Percentiles rank a stretch among this genome's conserved stretches.
phyloP scores from a whole-genome alignment of 345 rosid species.

The Xanthoceras sorbifolium region DNA sequence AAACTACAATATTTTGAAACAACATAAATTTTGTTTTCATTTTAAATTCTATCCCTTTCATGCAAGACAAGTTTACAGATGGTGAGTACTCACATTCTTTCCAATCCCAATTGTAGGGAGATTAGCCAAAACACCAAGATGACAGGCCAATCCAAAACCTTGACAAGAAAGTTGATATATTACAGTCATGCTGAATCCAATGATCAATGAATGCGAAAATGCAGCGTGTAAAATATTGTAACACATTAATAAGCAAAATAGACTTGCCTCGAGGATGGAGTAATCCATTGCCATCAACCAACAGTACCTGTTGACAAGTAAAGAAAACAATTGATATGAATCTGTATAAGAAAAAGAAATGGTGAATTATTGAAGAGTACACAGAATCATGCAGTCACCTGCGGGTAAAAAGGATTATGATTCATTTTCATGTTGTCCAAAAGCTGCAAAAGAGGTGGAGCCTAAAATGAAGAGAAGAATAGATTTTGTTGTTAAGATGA shows the following conservation, averaged over 20 bases:
- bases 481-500: not conserved
- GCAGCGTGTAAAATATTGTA: conserved; percentile 6
- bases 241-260: conserved; percentile 1
- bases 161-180: conserved; percentile 12
- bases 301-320: conserved; percentile 65
- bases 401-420: conserved; percentile 59
- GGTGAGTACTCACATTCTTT: conserved; percentile 56
- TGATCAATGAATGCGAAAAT: not conserved
- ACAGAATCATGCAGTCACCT: conserved; percentile 43
- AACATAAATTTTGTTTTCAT: not conserved
- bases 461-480: conserved; percentile 38
- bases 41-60: no score
- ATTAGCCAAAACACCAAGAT: conserved; percentile 79
- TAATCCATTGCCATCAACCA: conserved; percentile 94
- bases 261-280: conserved; percentile 91
- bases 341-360: not conserved
- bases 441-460: conserved; percentile 63
- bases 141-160: conserved; percentile 96
- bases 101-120: conserved; percentile 83
- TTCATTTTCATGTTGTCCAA: conserved; percentile 63
- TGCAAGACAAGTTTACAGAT: not conserved
- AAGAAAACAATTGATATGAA: not conserved
- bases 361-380: not conserved
- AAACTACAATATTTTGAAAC: not conserved
- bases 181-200: not conserved